These are phyloP conservation scores for Hypomyces perniciosus DNA, from an alignment of 2,329 filamentous ascomycete genomes.

Conservation along the genomic window DNA sequence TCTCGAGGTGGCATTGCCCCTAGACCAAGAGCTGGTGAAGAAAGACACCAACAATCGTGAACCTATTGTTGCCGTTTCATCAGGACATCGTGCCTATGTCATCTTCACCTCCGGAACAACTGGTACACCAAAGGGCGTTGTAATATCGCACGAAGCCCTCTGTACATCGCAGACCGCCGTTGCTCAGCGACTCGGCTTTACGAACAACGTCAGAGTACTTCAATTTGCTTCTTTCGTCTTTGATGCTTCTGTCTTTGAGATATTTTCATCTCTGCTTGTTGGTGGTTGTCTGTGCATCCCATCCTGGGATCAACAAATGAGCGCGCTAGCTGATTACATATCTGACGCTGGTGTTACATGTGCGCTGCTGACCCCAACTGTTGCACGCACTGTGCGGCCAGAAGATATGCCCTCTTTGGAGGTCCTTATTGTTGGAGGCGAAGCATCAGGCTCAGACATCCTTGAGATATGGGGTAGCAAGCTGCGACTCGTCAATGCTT, in stretches of 20 bases:
- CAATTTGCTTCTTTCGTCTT: not conserved
- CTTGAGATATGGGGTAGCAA: slow-evolving; percentile 5
- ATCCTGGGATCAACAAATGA: not conserved
- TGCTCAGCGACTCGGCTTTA: not conserved
- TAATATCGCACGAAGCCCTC: slow-evolving; percentile 3
- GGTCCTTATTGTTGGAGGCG: slow-evolving; percentile 6
- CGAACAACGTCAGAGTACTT: not conserved
- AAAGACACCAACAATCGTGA: no score
- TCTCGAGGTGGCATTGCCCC: not conserved
- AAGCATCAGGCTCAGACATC: not conserved
- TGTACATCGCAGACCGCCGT: not conserved
- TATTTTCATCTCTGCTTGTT: not conserved
- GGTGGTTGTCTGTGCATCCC: not conserved
- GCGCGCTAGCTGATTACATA: not conserved
- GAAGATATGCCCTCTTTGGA: slow-evolving; percentile 1
- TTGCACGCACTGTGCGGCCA: not conserved
- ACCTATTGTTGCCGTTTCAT: not conserved
- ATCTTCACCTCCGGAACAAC: slow-evolving; percentile 5
- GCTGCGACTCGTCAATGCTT: slow-evolving; percentile 12
- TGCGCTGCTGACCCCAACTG: not conserved
- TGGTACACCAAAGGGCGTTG: slow-evolving; percentile 1
- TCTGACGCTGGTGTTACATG: not conserved
- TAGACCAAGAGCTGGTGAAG: not conserved
- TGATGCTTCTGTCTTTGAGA: not conserved
- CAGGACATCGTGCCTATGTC: slow-evolving; percentile 7